Evolutionary conservation across 2,329 filamentous ascomycete species (phyloP).

Genomic region (Aspergillus sp.): DNA sequence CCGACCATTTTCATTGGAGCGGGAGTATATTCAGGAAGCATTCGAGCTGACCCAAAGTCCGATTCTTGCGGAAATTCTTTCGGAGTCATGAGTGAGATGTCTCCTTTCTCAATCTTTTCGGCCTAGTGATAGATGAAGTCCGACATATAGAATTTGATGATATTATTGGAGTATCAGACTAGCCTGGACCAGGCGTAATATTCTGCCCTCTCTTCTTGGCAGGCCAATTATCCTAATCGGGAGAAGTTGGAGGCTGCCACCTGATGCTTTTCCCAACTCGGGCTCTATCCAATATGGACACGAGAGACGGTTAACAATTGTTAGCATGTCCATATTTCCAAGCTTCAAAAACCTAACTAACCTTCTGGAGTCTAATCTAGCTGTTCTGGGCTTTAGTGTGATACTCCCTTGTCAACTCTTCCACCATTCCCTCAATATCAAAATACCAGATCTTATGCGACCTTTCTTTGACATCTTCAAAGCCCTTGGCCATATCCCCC

Average conservation of each 20-base stretch:
- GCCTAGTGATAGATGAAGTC: not conserved
- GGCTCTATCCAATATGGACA: no score
- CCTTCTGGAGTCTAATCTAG: not conserved
- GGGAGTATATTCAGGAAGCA: conserved; percentile 97
- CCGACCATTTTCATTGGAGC: conserved; percentile 85
- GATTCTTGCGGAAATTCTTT: conserved; percentile 16
- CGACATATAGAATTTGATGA: not conserved
- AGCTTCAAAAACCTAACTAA: not conserved
- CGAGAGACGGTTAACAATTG: no score
- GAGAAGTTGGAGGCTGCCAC: not conserved
- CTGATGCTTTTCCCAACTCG: not conserved
- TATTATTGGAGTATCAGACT: not conserved
- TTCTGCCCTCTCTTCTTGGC: not conserved
- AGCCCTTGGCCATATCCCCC: conserved; percentile 38
- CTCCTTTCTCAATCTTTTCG: not conserved
- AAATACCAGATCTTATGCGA: conserved; percentile 42
- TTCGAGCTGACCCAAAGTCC: conserved; percentile 72
- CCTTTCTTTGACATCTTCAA: conserved; percentile 36
- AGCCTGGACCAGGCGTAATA: no score
- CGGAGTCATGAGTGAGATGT: not conserved
- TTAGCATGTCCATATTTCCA: no score
- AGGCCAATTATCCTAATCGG: not conserved
- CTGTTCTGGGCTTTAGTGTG: not conserved
- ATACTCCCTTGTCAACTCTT: conserved; percentile 9
- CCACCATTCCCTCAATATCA: conserved; percentile 36